A percentile compares a stretch with the other conserved stretches of the same genome.
phyloP scores from a whole-genome alignment of 2,329 filamentous ascomycete species.

The Penicillium freii region DNA sequence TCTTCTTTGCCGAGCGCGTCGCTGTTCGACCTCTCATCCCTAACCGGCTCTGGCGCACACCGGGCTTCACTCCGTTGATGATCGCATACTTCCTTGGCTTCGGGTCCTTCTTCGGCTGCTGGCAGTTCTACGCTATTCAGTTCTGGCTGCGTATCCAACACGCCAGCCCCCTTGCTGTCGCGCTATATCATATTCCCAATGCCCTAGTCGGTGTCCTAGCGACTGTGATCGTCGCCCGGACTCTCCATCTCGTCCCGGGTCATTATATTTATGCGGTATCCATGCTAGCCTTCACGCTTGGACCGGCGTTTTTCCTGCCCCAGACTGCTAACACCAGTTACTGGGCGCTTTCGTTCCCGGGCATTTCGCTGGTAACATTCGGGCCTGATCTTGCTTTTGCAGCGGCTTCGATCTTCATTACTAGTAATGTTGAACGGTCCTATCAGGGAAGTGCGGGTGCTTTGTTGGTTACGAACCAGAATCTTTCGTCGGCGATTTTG shows the following conservation, averaged over 20 bases:
- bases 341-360: constrained; percentile 48
- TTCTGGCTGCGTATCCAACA: constrained; percentile 43
- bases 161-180: constrained; percentile 41
- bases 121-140: constrained; percentile 44
- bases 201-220: constrained; percentile 47
- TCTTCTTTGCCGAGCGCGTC: constrained; percentile 49
- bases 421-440: constrained; percentile 46
- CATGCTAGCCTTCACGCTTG: constrained; percentile 44
- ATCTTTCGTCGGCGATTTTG: constrained; percentile 46
- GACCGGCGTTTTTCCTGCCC: constrained; percentile 42
- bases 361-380: constrained; percentile 47
- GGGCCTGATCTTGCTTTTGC: constrained; percentile 50
- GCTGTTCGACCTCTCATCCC: constrained; percentile 49
- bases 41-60: constrained; percentile 43
- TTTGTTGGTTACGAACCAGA: constrained; percentile 49
- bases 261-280: constrained; percentile 49
- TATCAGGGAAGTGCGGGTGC: constrained; percentile 50
- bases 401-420: constrained; percentile 51
- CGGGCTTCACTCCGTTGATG: constrained; percentile 46
- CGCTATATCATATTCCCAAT: constrained; percentile 48
- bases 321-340: constrained; percentile 44
- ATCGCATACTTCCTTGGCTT: constrained; percentile 47
- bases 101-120: constrained; percentile 45
- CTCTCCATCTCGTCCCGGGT: constrained; percentile 47
- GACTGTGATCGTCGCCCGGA: constrained; percentile 48